Percentiles rank a stretch among this genome's conserved stretches.
Evolutionary conservation across 768 basidiomycete species (phyloP).

Genomic region (Boletus rex-veris): DNA sequence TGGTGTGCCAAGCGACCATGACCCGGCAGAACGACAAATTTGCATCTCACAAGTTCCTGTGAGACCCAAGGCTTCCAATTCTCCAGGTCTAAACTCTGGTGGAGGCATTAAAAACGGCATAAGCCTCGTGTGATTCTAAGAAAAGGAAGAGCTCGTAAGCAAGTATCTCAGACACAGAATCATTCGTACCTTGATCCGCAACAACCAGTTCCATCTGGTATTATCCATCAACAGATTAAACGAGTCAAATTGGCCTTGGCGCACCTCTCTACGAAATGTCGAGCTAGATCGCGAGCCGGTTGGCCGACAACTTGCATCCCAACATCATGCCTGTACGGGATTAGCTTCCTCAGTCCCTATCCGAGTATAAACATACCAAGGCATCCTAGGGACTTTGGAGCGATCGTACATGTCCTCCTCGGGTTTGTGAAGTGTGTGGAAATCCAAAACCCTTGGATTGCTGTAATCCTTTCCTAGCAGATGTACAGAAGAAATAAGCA

Average conservation of each 20-base stretch:
- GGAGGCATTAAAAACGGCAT: slow-evolving; percentile 96
- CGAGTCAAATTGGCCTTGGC: slow-evolving; percentile 1
- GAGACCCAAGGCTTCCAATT: slow-evolving; percentile 74
- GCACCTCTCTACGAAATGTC: slow-evolving; percentile 92
- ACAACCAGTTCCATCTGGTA: slow-evolving; percentile 85
- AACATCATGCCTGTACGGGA: slow-evolving; percentile 80
- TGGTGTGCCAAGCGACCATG: slow-evolving; percentile 94
- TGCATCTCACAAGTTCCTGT: slow-evolving; percentile 97
- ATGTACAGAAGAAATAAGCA: neutral
- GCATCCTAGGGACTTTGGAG: slow-evolving; percentile 86
- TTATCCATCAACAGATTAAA: slow-evolving; percentile 4
- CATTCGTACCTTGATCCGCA: slow-evolving; percentile 78
- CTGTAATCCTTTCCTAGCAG: slow-evolving; percentile 87
- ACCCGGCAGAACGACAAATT: slow-evolving; percentile 91
- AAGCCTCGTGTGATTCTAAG: slow-evolving; percentile 80
- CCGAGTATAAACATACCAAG: slow-evolving; percentile 59
- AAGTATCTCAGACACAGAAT: neutral
- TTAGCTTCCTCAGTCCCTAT: neutral
- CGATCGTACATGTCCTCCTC: slow-evolving; percentile 96
- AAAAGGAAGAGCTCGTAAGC: neutral
- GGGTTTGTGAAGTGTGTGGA: slow-evolving; percentile 81
- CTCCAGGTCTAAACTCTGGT: slow-evolving; percentile 82
- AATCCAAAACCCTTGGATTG: slow-evolving; percentile 85
- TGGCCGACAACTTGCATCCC: slow-evolving; percentile 95
- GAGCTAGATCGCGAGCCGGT: slow-evolving; percentile 88